Percentiles rank a stretch among this genome's conserved stretches.
phyloP scores from a whole-genome alignment of 805 yeast genomes.

The Lachancea thermotolerans region DNA sequence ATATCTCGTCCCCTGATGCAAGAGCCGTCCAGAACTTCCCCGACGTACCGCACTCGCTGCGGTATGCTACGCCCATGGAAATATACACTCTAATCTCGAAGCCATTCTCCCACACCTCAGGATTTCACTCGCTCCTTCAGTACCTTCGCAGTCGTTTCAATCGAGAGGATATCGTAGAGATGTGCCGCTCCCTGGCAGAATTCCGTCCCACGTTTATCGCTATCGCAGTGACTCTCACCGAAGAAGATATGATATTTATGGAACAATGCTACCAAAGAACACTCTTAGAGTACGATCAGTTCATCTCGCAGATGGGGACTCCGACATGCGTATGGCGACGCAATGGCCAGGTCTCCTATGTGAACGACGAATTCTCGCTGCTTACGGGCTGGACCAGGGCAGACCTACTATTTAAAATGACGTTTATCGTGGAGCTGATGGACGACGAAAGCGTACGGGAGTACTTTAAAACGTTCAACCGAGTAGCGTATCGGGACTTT shows the following conservation, averaged over 20 bases:
- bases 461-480: slow-evolving; percentile 78
- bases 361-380: slow-evolving; percentile 87
- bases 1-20: slow-evolving; percentile 19
- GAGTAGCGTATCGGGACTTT: slow-evolving; percentile 86
- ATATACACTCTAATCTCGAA: slow-evolving; percentile 66
- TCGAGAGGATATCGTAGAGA: slow-evolving; percentile 60
- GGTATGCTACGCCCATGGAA: slow-evolving; percentile 62
- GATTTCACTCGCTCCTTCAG: slow-evolving; percentile 73
- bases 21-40: slow-evolving; percentile 18
- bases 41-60: slow-evolving; percentile 30
- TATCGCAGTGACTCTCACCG: slow-evolving; percentile 79
- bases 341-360: slow-evolving; percentile 91
- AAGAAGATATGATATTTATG: slow-evolving; percentile 88
- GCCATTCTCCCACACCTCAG: slow-evolving; percentile 87
- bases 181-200: slow-evolving; percentile 84
- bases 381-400: slow-evolving; percentile 85
- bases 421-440: slow-evolving; percentile 72
- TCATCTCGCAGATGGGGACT: slow-evolving; percentile 78
- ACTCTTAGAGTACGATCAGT: slow-evolving; percentile 77
- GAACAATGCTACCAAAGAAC: slow-evolving; percentile 96
- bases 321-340: slow-evolving; percentile 95
- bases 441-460: slow-evolving; percentile 84
- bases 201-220: slow-evolving; percentile 92
- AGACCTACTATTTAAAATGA: slow-evolving; percentile 56
- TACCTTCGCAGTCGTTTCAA: slow-evolving; percentile 69